Conservation (phyloP, 2,329 filamentous ascomycete genomes). For the Cadophora luteo-olivacea region DNA sequence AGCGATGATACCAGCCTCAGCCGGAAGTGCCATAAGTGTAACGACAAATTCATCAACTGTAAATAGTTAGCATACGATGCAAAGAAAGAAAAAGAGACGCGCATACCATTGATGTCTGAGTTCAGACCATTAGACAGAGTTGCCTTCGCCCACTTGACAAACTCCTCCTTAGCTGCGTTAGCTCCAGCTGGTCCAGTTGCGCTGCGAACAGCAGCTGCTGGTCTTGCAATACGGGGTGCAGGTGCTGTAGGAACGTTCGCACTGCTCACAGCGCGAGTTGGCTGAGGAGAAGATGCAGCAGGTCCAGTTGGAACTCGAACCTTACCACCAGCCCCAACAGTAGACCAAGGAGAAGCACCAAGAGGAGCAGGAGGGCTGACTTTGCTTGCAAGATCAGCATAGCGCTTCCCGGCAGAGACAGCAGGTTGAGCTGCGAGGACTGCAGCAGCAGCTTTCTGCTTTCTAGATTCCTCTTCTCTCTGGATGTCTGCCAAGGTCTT, state of each 20-base stretch:
- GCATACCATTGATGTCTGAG: conserved; percentile 69
- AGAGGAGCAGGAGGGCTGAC: conserved; percentile 51
- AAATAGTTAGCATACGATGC: conserved; percentile 44
- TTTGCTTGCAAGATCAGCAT: conserved; percentile 93
- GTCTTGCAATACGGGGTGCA: conserved; percentile 53
- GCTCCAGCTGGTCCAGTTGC: conserved; percentile 47
- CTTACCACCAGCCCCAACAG: conserved; percentile 92
- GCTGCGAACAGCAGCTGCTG: conserved; percentile 56
- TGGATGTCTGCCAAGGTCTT: conserved; percentile 97
- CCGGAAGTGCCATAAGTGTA: conserved; percentile 75
- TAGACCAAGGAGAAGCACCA: conserved; percentile 79
- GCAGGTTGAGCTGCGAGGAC: conserved; percentile 52
- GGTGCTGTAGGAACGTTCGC: conserved; percentile 32
- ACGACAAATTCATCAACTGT: conserved; percentile 76
- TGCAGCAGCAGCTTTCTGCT: conserved; percentile 66
- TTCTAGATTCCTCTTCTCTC: conserved; percentile 90
- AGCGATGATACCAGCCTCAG: conserved; percentile 81
- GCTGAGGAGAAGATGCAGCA: conserved; percentile 54
- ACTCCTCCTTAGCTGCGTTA: conserved; percentile 79
- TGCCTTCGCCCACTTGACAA: conserved; percentile 88
- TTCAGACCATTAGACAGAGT: conserved; percentile 79
- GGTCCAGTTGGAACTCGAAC: conserved; percentile 75
- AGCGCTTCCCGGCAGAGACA: conserved; percentile 74
- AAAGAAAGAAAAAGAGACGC: not conserved
- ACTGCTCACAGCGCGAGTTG: conserved; percentile 47